Percentiles rank a stretch among this genome's conserved stretches.
These are phyloP conservation scores for Lepidium aucheri DNA, from an alignment of 345 rosid species.

Conservation along the genomic window DNA sequence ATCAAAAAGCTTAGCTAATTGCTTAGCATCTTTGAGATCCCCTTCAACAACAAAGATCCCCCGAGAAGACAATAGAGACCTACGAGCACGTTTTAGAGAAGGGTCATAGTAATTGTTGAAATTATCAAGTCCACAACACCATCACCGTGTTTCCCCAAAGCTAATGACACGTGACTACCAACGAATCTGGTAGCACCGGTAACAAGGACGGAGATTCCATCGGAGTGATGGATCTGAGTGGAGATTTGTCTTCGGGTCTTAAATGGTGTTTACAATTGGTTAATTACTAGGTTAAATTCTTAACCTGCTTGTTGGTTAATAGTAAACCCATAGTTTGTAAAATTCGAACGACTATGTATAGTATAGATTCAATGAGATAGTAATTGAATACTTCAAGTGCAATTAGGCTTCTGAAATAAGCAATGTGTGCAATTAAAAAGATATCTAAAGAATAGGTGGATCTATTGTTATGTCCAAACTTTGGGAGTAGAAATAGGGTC, in stretches of 20 bases:
- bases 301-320: too few relatives aligned
- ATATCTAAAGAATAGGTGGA: too few relatives aligned
- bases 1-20: conserved; percentile 57
- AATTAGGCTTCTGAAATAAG: too few relatives aligned
- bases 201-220: conserved; percentile 63
- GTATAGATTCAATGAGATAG: too few relatives aligned
- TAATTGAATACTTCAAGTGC: too few relatives aligned
- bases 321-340: too few relatives aligned
- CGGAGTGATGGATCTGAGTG: conserved; percentile 56
- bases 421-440: too few relatives aligned
- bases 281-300: too few relatives aligned
- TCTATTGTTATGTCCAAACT: too few relatives aligned
- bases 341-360: too few relatives aligned
- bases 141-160: conserved; percentile 61
- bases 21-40: conserved; percentile 55
- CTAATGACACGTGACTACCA: conserved; percentile 61
- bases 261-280: too few relatives aligned
- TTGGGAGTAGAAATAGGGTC: too few relatives aligned
- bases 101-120: conserved; percentile 76
- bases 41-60: conserved; percentile 61
- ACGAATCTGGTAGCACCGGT: conserved; percentile 83
- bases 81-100: conserved; percentile 47
- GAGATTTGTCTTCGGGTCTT: conserved; percentile 31
- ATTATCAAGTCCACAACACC: conserved; percentile 80
- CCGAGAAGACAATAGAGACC: conserved; percentile 26